Evolutionary conservation across 1,139 yeast species (phyloP), one percentile per base, ranked within the genome.

Genomic region (Pichia sp.): DNA sequence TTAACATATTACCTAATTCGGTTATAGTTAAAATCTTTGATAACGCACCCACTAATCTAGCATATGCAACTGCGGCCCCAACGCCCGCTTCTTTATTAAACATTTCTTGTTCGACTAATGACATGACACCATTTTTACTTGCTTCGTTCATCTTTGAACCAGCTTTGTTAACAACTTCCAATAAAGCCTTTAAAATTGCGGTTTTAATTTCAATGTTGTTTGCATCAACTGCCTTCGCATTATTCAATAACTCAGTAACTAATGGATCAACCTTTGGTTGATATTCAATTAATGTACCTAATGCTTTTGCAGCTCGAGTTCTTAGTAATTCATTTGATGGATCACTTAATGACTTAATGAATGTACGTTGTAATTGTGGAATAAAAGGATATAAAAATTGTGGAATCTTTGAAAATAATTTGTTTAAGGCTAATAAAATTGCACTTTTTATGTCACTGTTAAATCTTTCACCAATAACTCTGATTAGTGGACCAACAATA

Each of bases 291-390:
- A 93, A 77, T 10, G 91, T 82, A 50, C 96, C 96, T 60, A 93
- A 74, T 0, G 97, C 98, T 61, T 76, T 79, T 41, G 96, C 97
- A n/a, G 98, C 96, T 58, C 96, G 80, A 6, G 82, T 70, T 62
- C 98, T 79, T 63, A 93, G 75, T 9, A 79, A 72, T 54, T 85
- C 95, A 63, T 84, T 87, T 1, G 76, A 65, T 3, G 86, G 76
- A 70, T 93, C 99, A 47, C 89, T 79, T 58, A 95, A 75, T 1
- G 96, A 87, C 67, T 95, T 87, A 46, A 95, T 96, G 73, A 93
- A 95, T 1, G 99, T 95, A 69, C 99, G 81, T 72, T 95, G 99
- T 61, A 95, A 76, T 73, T 95, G 99, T 11, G 99, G 99, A 69
- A 93, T 82, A 68, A 95, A 95, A 14, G 99, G 99, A 66, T 95